A percentile compares a stretch with the other conserved stretches of the same genome.
These are phyloP conservation scores for Talaromyces sp. DNA, from an alignment of 2,329 filamentous ascomycete genomes.

Conservation along the genomic window DNA sequence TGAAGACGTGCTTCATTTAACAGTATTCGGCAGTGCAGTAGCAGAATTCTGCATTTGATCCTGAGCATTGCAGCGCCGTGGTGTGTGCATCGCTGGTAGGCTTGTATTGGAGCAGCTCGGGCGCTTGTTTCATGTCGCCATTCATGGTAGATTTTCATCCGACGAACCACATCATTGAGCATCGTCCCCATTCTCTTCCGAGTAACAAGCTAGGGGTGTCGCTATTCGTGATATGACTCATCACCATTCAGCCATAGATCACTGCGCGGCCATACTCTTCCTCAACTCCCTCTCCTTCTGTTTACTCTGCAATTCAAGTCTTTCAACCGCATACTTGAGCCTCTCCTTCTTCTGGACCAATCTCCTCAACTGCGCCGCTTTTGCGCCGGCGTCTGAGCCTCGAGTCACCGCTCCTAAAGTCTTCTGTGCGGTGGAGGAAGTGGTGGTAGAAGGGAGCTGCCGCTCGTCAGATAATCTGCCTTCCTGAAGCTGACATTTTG, in stretches of 20 bases:
- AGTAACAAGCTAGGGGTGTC: not conserved
- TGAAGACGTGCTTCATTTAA: not conserved
- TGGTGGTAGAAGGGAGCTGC: conserved; percentile 22
- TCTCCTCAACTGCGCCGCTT: conserved; percentile 62
- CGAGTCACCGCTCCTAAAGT: too few species aligned
- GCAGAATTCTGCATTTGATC: not conserved
- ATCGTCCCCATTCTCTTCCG: not conserved
- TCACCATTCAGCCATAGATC: conserved; percentile 15
- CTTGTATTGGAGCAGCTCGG: not conserved
- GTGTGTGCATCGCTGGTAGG: not conserved
- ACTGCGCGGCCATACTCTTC: conserved; percentile 65
- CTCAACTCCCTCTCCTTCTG: conserved; percentile 70
- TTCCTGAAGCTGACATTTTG: conserved; percentile 77
- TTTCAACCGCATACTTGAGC: conserved; percentile 79
- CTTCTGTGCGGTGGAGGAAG: too few species aligned
- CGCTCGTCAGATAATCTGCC: conserved; percentile 56
- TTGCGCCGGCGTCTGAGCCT: conserved; percentile 28
- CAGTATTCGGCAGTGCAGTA: not conserved
- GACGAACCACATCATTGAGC: not conserved
- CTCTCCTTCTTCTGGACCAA: conserved; percentile 79
- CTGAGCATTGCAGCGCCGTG: not conserved
- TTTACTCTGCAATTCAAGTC: conserved; percentile 79
- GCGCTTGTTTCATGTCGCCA: not conserved
- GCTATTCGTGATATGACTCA: not conserved
- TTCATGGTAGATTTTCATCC: not conserved